Evolutionary conservation across 768 basidiomycete species (phyloP).

Genomic region (Kwoniella dejecticola): DNA sequence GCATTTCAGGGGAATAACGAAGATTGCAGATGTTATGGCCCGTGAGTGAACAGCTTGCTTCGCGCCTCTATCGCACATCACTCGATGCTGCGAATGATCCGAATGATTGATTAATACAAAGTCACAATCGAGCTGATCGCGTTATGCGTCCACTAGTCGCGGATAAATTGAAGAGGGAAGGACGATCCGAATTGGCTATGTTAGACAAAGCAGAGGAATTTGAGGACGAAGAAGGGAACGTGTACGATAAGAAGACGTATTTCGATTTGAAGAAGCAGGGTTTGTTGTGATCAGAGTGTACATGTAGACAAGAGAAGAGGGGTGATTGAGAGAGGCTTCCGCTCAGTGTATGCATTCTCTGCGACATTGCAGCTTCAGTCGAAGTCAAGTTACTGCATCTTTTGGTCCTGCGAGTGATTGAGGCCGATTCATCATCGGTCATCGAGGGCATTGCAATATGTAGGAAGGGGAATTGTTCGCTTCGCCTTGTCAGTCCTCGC

Average conservation of each 20-base stretch:
- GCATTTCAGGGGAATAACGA: constrained; percentile 98
- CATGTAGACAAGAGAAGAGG: not conserved
- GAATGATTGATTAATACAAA: too few species aligned
- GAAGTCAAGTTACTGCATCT: too few species aligned
- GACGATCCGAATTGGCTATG: constrained; percentile 87
- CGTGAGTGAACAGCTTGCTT: constrained; percentile 62
- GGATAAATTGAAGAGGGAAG: constrained; percentile 95
- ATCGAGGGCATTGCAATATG: too few species aligned
- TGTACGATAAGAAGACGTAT: constrained; percentile 97
- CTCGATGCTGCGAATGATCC: too few species aligned
- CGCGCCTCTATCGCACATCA: not conserved
- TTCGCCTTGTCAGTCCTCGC: too few species aligned
- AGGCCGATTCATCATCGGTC: too few species aligned
- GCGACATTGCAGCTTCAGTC: too few species aligned
- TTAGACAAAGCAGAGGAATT: constrained; percentile 97
- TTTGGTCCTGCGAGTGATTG: too few species aligned
- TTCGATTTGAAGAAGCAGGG: constrained; percentile 96
- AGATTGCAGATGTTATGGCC: constrained; percentile 92
- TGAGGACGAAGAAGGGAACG: constrained; percentile 97
- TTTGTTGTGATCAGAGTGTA: constrained; percentile 63
- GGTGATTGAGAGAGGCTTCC: too few species aligned
- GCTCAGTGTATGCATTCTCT: too few species aligned
- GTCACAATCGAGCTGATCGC: too few species aligned
- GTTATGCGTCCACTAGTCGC: constrained; percentile 65
- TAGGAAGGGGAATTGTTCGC: too few species aligned